These are phyloP conservation scores for Lachnum nothofagi DNA, from an alignment of 2,329 filamentous ascomycete species.

Conservation along the genomic window DNA sequence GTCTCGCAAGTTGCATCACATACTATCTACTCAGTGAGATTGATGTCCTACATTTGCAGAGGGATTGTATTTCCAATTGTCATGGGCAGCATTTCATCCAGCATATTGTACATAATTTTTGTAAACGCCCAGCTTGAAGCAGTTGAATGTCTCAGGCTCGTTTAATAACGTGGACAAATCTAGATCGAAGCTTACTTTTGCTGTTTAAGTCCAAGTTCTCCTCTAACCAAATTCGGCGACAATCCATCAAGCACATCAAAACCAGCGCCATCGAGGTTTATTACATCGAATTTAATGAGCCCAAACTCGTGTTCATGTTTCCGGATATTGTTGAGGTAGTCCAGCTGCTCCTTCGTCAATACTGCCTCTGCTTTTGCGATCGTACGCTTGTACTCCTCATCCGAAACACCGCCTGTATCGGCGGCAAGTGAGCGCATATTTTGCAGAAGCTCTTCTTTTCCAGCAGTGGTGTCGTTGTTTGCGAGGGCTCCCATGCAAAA, in stretches of 20 bases:
- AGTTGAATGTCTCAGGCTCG: too few relatives aligned
- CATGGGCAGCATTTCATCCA: too few relatives aligned
- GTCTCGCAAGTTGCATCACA: too few relatives aligned
- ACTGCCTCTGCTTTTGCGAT: not conserved
- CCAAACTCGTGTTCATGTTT: not conserved
- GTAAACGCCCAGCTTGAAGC: too few relatives aligned
- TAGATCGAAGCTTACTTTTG: not conserved
- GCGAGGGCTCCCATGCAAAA: conserved; percentile 1
- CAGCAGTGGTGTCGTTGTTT: not conserved
- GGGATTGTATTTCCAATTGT: too few relatives aligned
- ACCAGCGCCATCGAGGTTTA: not conserved
- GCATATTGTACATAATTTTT: too few relatives aligned
- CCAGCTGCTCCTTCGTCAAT: conserved; percentile 1
- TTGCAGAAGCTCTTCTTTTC: not conserved
- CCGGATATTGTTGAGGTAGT: not conserved
- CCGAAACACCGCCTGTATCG: not conserved
- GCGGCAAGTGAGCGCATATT: not conserved
- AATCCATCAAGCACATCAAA: conserved; percentile 7
- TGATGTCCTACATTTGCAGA: too few relatives aligned
- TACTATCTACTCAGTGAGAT: too few relatives aligned
- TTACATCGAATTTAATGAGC: not conserved
- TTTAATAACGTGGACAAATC: too few relatives aligned
- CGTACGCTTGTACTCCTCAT: not conserved
- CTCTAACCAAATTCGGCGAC: conserved; percentile 7
- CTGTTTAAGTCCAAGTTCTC: conserved; percentile 31